These are phyloP conservation scores for Trichoderma hamatum DNA, from an alignment of 2,329 filamentous ascomycete genomes.

Conservation along the genomic window DNA sequence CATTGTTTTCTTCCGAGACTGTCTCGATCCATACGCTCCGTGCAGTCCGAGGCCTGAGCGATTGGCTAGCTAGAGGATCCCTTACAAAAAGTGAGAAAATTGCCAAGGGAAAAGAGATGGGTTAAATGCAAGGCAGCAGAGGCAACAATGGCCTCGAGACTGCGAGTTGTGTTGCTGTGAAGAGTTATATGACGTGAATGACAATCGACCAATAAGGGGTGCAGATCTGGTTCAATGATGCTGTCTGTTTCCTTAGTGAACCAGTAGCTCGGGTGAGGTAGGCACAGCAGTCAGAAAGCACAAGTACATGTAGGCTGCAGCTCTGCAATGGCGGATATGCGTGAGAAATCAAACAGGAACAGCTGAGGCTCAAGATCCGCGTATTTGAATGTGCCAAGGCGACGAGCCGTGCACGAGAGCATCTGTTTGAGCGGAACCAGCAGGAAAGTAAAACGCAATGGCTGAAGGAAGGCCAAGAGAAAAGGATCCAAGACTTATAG, in stretches of 20 bases:
- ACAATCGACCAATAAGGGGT: slow-evolving; percentile 16
- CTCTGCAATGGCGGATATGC: neutral
- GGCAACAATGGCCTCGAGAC: neutral
- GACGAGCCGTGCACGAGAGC: neutral
- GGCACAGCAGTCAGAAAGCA: neutral
- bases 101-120: neutral
- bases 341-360: neutral
- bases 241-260: neutral
- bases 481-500: neutral
- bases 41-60: neutral
- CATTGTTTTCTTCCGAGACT: slow-evolving; percentile 2
- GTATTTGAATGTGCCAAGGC: neutral
- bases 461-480: neutral
- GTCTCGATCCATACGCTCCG: neutral
- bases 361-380: neutral
- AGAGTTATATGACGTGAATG: slow-evolving; percentile 13
- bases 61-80: neutral
- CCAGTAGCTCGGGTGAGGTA: neutral
- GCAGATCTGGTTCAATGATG: slow-evolving; percentile 8
- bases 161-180: neutral
- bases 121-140: neutral
- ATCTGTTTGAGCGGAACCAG: neutral
- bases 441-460: neutral
- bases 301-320: neutral
- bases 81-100: neutral